These are phyloP conservation scores for Gossypium herbaceum DNA, from an alignment of 345 rosid species.

Conservation along the genomic window DNA sequence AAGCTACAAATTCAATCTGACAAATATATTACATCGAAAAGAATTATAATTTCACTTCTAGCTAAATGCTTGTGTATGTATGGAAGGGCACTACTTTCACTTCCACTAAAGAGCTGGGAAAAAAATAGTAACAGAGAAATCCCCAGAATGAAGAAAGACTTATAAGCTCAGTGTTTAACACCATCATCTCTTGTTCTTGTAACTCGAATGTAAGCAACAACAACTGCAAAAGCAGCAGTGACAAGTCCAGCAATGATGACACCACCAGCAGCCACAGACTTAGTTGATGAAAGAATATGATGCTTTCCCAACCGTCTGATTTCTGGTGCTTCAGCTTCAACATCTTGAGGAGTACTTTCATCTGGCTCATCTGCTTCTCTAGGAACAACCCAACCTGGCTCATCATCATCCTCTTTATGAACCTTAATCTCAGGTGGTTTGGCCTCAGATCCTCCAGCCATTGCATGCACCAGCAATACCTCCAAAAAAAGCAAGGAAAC, in stretches of 20 bases:
- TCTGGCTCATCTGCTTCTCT: constrained; percentile 23
- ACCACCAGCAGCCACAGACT: constrained; percentile 60
- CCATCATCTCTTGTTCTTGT: constrained; percentile 14
- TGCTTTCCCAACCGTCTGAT: constrained; percentile 43
- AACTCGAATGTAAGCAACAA: constrained; percentile 56
- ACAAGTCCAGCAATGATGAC: constrained; percentile 62
- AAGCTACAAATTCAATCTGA: too few species aligned
- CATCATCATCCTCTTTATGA: constrained; percentile 3
- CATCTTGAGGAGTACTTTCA: constrained; percentile 11
- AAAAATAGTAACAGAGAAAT: too few species aligned
- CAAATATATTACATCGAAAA: too few species aligned
- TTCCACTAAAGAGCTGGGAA: too few species aligned
- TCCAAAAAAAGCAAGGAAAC: constrained; percentile 24
- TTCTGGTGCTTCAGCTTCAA: constrained; percentile 44
- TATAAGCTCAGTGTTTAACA: too few species aligned
- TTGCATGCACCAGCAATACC: constrained; percentile 31
- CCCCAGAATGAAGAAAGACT: too few species aligned
- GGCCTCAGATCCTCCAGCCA: constrained; percentile 19
- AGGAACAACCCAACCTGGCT: constrained; percentile 3
- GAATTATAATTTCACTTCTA: too few species aligned
- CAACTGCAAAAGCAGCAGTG: constrained; percentile 54
- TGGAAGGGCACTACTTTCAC: too few species aligned
- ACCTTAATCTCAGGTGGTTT: constrained; percentile 16
- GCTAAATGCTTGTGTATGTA: too few species aligned
- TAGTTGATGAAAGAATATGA: constrained; percentile 26